Base-by-base conservation (phyloP, 1,139 yeast species). In the Candida sp. region DNA sequence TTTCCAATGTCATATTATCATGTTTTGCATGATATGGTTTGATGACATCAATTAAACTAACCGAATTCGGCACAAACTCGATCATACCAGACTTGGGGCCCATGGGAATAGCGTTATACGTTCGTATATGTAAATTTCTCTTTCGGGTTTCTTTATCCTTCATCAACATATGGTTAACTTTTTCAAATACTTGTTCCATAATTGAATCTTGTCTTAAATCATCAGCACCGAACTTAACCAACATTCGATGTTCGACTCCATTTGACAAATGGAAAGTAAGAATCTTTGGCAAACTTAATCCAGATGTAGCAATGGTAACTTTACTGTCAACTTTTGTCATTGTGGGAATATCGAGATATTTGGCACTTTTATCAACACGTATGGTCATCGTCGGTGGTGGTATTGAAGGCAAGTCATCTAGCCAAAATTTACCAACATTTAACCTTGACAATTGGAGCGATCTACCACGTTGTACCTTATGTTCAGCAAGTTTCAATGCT, bases 171-270 rank as follows among this genome's bases (percentile, higher is more conserved):
- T 70, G 66, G 56, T 91, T 89, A 21, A 90, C 97, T 58, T 90
- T 88, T 23, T 76, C 85, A 61, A 95, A 95, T 1, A 93, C 98
- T 58, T 93, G 99, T 59, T 91, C 96, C 99, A 95, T 95, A 48
- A 93, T 88, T 0, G 96, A 87, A 63, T 95, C 99, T 63, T 95
- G 99, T 44, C 99, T 70, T 44, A 93, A 66, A 63, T 95, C 99
- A 63, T 95, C 99, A 5, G 88, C 78, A 4, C 96, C 91, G 25
- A 89, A 87, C 57, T 95, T 95, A 52, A 90, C 69, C 21, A 93
- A 67, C 57, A 84, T 74, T 45, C 70, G 79, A 46, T 79, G 84
- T 0, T 49, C 55, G 0, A 61, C 52, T 0, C 97, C 98, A 55
- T 81, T 77, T 0, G 81, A 70, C 19, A 84, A 64, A 0, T 45